Base-by-base conservation (phyloP, 345 rosid genomes). In the Brassica cretica region DNA sequence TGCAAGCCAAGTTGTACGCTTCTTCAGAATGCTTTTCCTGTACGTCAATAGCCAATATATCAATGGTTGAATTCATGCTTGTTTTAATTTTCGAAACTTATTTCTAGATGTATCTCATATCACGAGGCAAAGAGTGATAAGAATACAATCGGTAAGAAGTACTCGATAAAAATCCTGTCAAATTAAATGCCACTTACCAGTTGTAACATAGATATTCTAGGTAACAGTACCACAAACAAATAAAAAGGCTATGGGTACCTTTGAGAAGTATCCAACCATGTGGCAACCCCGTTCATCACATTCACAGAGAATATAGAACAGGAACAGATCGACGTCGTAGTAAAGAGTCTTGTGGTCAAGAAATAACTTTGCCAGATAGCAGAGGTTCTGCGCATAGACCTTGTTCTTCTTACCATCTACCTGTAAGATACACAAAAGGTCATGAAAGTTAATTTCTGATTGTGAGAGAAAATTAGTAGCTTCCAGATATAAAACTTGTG, bases 201-300 rank as follows among this genome's bases (percentile, higher is more conserved):
- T 24, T 25, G 16, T 25, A 25, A 60, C 33, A 8, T 16, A 66
- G 24, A 51, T 14, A 30, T 68, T 70, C 64, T 63, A 59, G 7
- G 25, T 68, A 79, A 74, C 71, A 74, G 70, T 24, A 8, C 44
- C 60, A 16, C 60, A 53, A 53, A 53, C 60, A 51, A 53, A 51
- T 7, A 21, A 53, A 16, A 53, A 53, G 9, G 60, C 72, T 10
- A 21, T 56, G 49, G 2, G 82, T 82, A 91, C 99, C 99, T 95
- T 95, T 66, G 99, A 95, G 74, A 91, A 95, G 82, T 95, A 95
- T 72, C 99, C 99, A 82, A 93, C 98, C 98, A 93, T 95, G 87
- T 95, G 99, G 88, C 99, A 95, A 72, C 99, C 99, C 25, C 99
- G 94, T 83, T 95, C 99, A 84, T 95, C 99, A 73, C 98, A 95